These are phyloP conservation scores for Helicocarpus griseus DNA, from an alignment of 2,329 filamentous ascomycete genomes.

Conservation along the genomic window DNA sequence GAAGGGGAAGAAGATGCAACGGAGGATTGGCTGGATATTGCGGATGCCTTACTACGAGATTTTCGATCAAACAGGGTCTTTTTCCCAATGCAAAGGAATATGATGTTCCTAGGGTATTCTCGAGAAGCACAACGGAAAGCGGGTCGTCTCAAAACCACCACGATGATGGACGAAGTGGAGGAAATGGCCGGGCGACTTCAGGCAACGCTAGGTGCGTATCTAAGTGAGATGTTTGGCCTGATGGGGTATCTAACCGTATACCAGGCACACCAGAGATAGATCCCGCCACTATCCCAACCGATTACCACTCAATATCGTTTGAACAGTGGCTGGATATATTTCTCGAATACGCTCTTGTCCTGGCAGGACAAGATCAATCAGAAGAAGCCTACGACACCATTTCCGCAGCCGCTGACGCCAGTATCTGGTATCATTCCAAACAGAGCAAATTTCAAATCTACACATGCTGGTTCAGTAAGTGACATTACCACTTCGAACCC, in stretches of 20 bases:
- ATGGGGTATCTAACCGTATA: neutral
- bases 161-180: conserved; percentile 33
- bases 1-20: conserved; percentile 41
- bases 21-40: conserved; percentile 50
- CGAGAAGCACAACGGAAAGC: conserved; percentile 30
- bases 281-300: conserved; percentile 31
- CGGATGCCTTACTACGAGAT: conserved; percentile 48
- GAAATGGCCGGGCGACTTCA: conserved; percentile 37
- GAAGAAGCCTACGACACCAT: conserved; percentile 72
- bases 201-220: conserved; percentile 28
- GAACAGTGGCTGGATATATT: conserved; percentile 83
- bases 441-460: conserved; percentile 63
- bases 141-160: conserved; percentile 25
- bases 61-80: conserved; percentile 52
- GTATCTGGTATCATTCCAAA: conserved; percentile 66
- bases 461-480: conserved; percentile 62
- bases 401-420: conserved; percentile 67
- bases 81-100: conserved; percentile 45
- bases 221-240: neutral
- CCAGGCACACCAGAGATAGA: conserved; percentile 10
- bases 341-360: conserved; percentile 70
- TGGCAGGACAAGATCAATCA: conserved; percentile 57
- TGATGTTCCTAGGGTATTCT: conserved; percentile 42
- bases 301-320: conserved; percentile 72
- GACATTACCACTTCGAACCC: neutral